phyloP scores from a whole-genome alignment of 495 filamentous ascomycete genomes.

The Trichoderma reesei region DNA sequence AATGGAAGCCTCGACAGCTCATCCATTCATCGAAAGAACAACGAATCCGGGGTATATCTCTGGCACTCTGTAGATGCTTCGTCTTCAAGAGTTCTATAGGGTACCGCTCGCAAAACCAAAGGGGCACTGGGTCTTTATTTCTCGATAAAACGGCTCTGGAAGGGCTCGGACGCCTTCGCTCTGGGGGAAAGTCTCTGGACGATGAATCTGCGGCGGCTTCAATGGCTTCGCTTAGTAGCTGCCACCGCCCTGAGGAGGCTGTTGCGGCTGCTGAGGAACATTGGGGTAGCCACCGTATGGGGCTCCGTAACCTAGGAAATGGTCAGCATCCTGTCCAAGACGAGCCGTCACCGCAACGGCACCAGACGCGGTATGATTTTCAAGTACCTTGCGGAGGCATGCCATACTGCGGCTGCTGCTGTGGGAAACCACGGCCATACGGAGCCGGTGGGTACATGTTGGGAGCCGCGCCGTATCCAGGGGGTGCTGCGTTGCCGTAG shows the following conservation, averaged over 20 bases:
- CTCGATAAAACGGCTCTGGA: not conserved
- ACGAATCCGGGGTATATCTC: conserved; percentile 6
- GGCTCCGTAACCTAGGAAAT: not conserved
- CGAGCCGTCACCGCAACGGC: not conserved
- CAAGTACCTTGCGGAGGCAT: conserved; percentile 32
- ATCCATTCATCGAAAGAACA: conserved; percentile 5
- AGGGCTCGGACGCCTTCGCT: not conserved
- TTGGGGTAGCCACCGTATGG: conserved; percentile 27
- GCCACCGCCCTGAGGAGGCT: conserved; percentile 25
- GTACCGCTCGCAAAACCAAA: conserved; percentile 1
- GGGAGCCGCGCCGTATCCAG: conserved; percentile 15
- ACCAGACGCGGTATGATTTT: not conserved
- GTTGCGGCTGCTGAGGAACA: conserved; percentile 22
- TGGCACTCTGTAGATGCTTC: not conserved
- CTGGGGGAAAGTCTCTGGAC: not conserved
- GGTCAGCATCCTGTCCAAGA: not conserved
- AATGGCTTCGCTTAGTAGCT: conserved; percentile 17
- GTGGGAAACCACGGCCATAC: conserved; percentile 23
- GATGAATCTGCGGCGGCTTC: conserved; percentile 2
- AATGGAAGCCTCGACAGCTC: not conserved
- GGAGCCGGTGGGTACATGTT: conserved; percentile 19
- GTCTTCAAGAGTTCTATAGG: not conserved
- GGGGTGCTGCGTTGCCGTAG: conserved; percentile 29
- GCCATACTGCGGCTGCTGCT: conserved; percentile 17
- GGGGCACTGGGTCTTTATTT: not conserved